A percentile compares a stretch with the other conserved stretches of the same genome.
phyloP scores from a whole-genome alignment of 306 rosid genomes.

The Prunus armeniaca region DNA sequence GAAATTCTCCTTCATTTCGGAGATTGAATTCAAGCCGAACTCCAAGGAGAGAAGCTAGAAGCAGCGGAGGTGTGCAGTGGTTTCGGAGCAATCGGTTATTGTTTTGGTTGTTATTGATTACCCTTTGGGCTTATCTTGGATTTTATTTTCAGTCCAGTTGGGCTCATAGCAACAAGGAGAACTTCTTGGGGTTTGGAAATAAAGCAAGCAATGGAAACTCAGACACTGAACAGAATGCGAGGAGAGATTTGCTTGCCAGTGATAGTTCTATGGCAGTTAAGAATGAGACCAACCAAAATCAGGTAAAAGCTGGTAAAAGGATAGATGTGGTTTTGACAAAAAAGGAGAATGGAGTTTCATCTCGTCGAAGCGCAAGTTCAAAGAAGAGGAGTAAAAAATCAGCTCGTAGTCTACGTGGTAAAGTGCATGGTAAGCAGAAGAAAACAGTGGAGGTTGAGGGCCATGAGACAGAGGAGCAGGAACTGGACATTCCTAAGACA shows the following conservation, averaged over 20 bases:
- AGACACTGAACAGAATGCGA: conserved; percentile 38
- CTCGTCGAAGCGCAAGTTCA: conserved; percentile 32
- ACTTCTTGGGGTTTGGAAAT: conserved; percentile 56
- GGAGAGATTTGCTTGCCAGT: conserved; percentile 33
- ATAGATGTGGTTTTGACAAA: conserved; percentile 46
- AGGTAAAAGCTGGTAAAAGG: conserved; percentile 30
- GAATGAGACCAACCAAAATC: conserved; percentile 33
- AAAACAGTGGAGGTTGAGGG: conserved; percentile 30
- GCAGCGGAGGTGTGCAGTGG: conserved; percentile 43
- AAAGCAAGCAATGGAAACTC: conserved; percentile 32
- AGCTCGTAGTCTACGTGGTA: conserved; percentile 37
- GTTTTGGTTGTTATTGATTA: conserved; percentile 71
- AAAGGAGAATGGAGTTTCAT: conserved; percentile 39
- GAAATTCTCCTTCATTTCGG: conserved; percentile 64
- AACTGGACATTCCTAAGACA: conserved; percentile 53
- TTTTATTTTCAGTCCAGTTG: conserved; percentile 83
- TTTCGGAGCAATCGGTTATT: conserved; percentile 59
- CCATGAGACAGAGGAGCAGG: conserved; percentile 50
- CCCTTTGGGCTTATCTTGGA: conserved; percentile 91
- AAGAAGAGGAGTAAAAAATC: conserved; percentile 54
- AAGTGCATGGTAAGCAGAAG: conserved; percentile 49
- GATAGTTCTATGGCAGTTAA: conserved; percentile 29
- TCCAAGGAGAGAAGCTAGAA: conserved; percentile 61
- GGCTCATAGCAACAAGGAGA: conserved; percentile 61
- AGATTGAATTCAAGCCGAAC: conserved; percentile 50